Evolutionary conservation across 2,329 filamentous ascomycete genomes (phyloP), one percentile per base, ranked within the genome.

Genomic region (Leptographium wingfieldii): DNA sequence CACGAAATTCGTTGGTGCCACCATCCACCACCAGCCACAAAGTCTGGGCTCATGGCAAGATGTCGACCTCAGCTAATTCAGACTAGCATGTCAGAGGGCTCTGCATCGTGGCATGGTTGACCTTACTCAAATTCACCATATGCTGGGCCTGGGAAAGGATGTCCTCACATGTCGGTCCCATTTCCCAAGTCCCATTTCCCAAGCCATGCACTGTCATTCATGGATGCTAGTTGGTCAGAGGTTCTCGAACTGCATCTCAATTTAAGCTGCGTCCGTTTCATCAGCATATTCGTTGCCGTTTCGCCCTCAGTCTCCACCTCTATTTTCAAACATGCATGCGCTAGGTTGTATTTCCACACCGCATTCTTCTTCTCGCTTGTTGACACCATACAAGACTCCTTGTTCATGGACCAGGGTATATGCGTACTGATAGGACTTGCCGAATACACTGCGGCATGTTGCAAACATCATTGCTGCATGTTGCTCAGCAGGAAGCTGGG

Each of bases 351-450:
- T 59, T 46, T 59, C 58, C 60, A 62, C 63, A 60, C 59, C 49
- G 35, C 14, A 60, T 65, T 58, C 57, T 51, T 52, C 59, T 65
- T 52, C 59, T 65, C 63, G 63, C 63, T 65, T 65, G 59, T 38
- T 63, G 62, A 61, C 60, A 60, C 63, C 52, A 58, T 29, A 40
- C 56, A 49, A n/a, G 43, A 14, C 52, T 40, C 46, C 27, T 16
- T 52, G 46, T 43, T 29, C 53, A 53, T 31, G 53, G 53, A 19
- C 27, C 29, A 33, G 40, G 58, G 33, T 22, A 2, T 1, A n/a
- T 43, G 52, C 25, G 11, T 22, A 16, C 14, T 43, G 56, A 53
- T 49, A 54, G 49, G 48, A 52, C 22, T 27, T 22, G 35, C 27
- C 31, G 12, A 29, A 9, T 2, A 2, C 10, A 19, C 29, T 38